Percentiles rank a stretch among this genome's conserved stretches.
Evolutionary conservation across 2,329 filamentous ascomycete species (phyloP).

Genomic region (Botryotinia calthae): DNA sequence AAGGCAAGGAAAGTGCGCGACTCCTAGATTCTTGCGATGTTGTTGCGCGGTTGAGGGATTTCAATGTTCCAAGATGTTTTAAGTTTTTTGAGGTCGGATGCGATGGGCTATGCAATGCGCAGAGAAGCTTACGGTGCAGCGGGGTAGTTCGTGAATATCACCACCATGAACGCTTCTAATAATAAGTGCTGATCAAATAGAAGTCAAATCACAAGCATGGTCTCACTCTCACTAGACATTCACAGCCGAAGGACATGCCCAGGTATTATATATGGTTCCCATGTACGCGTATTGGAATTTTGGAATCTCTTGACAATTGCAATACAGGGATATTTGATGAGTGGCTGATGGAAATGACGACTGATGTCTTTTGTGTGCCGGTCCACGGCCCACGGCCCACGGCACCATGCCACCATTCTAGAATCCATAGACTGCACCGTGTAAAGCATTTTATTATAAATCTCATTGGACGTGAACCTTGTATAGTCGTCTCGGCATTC

Average conservation of each 20-base stretch:
- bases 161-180: neutral
- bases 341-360: slow-evolving; percentile 10
- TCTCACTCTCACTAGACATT: neutral
- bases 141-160: slow-evolving; percentile 17
- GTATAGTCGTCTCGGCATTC: neutral
- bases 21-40: neutral
- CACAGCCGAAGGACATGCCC: neutral
- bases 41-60: neutral
- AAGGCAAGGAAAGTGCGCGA: neutral
- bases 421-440: neutral
- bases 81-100: neutral
- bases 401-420: neutral
- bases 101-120: neutral
- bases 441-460: neutral
- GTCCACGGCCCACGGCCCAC: neutral
- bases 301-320: neutral
- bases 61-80: neutral
- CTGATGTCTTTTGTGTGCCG: neutral
- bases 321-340: neutral
- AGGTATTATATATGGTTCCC: neutral
- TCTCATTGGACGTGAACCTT: neutral
- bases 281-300: neutral
- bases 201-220: neutral
- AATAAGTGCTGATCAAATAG: neutral
- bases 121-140: slow-evolving; percentile 20